Evolutionary conservation across 441 rosid species (phyloP).

Genomic region (Pelargonium citronellum): DNA sequence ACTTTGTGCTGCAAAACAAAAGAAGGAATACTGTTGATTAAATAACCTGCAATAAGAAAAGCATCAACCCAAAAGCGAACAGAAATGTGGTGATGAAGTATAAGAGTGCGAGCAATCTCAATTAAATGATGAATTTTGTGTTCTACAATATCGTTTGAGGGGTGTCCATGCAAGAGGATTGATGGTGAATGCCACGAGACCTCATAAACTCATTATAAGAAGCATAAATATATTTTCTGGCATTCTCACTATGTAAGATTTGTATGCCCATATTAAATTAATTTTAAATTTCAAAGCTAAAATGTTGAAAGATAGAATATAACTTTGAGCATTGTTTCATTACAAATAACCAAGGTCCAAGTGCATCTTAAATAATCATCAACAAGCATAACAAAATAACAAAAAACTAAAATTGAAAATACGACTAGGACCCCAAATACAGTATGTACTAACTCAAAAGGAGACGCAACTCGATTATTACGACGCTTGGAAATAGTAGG

Average conservation of each 20-base stretch:
- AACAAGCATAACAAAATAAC: no score
- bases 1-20: not conserved
- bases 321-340: no score
- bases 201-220: not conserved
- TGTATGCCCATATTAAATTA: no score
- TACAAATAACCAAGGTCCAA: no score
- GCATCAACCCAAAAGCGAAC: not conserved
- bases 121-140: not conserved
- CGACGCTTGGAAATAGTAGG: no score
- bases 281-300: no score
- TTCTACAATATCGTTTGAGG: not conserved
- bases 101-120: not conserved
- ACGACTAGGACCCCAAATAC: no score
- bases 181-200: not conserved
- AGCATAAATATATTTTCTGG: not conserved
- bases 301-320: no score
- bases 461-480: no score
- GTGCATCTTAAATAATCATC: no score
- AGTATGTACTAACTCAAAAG: no score
- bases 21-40: not conserved
- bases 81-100: not conserved
- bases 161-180: not conserved
- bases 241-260: not conserved
- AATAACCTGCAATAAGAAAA: not conserved
- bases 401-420: no score